Evolutionary conservation across 2,329 filamentous ascomycete genomes (phyloP), one percentile per base, ranked within the genome.

Genomic region (Calonectria crousiana): DNA sequence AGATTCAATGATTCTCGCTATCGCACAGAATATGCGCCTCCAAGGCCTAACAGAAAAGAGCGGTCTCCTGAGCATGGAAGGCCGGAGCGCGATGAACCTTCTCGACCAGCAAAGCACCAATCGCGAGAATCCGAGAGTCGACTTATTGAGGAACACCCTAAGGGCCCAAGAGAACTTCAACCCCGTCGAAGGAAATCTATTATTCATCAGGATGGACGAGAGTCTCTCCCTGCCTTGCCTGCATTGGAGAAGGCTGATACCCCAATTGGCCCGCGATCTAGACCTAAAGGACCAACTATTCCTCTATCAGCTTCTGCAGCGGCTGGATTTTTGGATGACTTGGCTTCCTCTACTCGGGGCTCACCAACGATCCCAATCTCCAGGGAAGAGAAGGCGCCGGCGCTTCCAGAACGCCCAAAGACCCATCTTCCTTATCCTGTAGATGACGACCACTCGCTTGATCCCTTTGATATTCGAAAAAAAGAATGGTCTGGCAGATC

Each of bases 61-160:
- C 78, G 76, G 52, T 84, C 84, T 5, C 83, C 82, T 5, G 71
- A 79, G 0, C 79, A 82, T 67, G 76, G 75, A 49, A 76, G 78
- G 28, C 56, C 69, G 4, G 81, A 83, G 20, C 77, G 78, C 10
- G 79, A 82, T 4, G 73, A 72, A 16, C 47, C 74, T 10, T 75
- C 66, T 28, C 74, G 67, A 9, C 74, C 79, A 9, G 76, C 81
- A 3, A 73, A 77, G 20, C 69, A 73, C 44, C 58, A 65, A 16
- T 80, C 74, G 67, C 81, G 65, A 78, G 81, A 76, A 74, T 80
- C 9, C 77, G 78, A 80, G 28, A 85, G 81, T 23, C 84, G 84
- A 41, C 86, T 85, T 3, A 85, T 84, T 32, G 86, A 87, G 26
- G 87, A 88, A 13, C 79, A 83, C 38, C 74, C 81, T 14, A 84